Evolutionary conservation across 2,329 filamentous ascomycete genomes (phyloP).

Genomic region (Pestalotiopsis sp.): DNA sequence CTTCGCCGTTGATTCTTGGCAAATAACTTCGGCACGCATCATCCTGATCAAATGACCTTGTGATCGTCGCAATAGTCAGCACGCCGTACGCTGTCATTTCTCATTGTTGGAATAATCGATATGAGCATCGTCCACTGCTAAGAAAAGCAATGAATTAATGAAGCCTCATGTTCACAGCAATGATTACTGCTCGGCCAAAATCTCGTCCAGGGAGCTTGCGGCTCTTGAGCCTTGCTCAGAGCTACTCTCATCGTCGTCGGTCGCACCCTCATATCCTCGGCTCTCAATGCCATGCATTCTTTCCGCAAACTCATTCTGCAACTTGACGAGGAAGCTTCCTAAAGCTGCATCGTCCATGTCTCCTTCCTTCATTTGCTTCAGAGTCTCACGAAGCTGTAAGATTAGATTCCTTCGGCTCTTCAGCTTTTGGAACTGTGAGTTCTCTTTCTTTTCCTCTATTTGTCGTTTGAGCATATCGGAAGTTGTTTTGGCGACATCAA

Average conservation of each 20-base stretch:
- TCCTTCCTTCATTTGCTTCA: slow-evolving; percentile 67
- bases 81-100: neutral
- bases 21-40: neutral
- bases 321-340: slow-evolving; percentile 59
- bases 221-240: neutral
- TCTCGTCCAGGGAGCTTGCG: neutral
- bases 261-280: neutral
- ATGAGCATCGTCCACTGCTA: neutral
- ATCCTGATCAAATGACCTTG: neutral
- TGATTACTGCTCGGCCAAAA: neutral
- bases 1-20: neutral
- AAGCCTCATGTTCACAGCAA: neutral
- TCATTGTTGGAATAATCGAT: neutral
- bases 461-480: slow-evolving; percentile 61
- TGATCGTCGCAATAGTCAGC: neutral
- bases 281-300: slow-evolving; percentile 69
- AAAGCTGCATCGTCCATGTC: slow-evolving; percentile 65
- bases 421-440: slow-evolving; percentile 33
- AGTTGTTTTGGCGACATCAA: slow-evolving; percentile 68
- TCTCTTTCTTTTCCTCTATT: slow-evolving; percentile 57
- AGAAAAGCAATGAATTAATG: neutral
- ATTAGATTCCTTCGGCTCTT: slow-evolving; percentile 54
- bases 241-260: neutral
- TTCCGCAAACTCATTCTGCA: slow-evolving; percentile 74
- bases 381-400: slow-evolving; percentile 69